These are phyloP conservation scores for Sporothrix euskadiensis DNA, from an alignment of 2,329 filamentous ascomycete species.

Conservation along the genomic window DNA sequence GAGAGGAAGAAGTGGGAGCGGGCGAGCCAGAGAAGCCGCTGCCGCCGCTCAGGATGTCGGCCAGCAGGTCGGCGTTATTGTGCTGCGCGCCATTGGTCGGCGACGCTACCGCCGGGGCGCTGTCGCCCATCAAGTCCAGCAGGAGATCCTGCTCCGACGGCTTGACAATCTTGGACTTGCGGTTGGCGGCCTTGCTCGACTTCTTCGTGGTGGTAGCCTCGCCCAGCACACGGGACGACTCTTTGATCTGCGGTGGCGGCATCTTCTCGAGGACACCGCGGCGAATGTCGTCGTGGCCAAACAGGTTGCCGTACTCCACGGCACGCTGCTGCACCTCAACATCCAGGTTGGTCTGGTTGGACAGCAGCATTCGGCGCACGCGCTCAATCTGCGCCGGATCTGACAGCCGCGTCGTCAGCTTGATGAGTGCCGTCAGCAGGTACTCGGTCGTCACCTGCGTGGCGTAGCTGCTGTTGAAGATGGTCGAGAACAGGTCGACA, in stretches of 20 bases:
- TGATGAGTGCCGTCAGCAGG: slow-evolving; percentile 92
- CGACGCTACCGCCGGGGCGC: slow-evolving; percentile 53
- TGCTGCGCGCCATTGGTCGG: slow-evolving; percentile 61
- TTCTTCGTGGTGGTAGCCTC: slow-evolving; percentile 64
- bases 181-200: slow-evolving; percentile 66
- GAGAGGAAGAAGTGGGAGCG: slow-evolving; percentile 48
- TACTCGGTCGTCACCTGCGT: slow-evolving; percentile 92
- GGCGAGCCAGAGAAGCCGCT: slow-evolving; percentile 53
- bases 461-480: slow-evolving; percentile 92
- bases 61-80: slow-evolving; percentile 84
- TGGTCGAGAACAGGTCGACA: slow-evolving; percentile 86
- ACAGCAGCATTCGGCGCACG: slow-evolving; percentile 73
- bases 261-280: slow-evolving; percentile 94
- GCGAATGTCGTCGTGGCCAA: slow-evolving; percentile 82
- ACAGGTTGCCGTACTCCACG: slow-evolving; percentile 95
- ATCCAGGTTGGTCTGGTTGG: slow-evolving; percentile 82
- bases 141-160: slow-evolving; percentile 89
- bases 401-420: slow-evolving; percentile 83
- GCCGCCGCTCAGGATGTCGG: slow-evolving; percentile 79
- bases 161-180: slow-evolving; percentile 75
- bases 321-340: slow-evolving; percentile 95
- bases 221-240: slow-evolving; percentile 87
- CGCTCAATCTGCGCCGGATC: slow-evolving; percentile 85
- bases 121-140: slow-evolving; percentile 86
- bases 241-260: slow-evolving; percentile 94